These are phyloP conservation scores for Scolecobasidium constrictum DNA, from an alignment of 2,329 filamentous ascomycete species.

Conservation along the genomic window DNA sequence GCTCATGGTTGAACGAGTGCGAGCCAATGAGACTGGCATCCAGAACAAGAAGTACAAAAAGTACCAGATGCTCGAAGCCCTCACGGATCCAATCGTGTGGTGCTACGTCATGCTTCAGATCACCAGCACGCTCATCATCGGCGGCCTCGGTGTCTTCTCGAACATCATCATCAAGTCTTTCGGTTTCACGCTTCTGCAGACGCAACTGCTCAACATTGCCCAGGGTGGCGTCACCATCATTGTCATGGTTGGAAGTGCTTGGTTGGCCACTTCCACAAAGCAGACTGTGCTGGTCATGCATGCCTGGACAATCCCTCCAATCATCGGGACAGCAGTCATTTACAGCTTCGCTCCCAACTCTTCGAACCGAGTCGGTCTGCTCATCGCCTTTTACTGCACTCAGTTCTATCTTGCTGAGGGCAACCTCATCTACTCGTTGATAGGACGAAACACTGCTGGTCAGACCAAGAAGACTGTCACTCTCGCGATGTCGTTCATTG, in stretches of 20 bases:
- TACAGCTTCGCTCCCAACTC: slow-evolving; percentile 13
- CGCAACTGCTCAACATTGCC: slow-evolving; percentile 65
- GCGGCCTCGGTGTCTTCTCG: slow-evolving; percentile 60
- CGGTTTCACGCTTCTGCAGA: slow-evolving; percentile 53
- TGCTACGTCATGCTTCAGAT: slow-evolving; percentile 52
- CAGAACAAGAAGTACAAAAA: slow-evolving; percentile 20
- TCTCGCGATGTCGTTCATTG: slow-evolving; percentile 13
- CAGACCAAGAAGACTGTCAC: slow-evolving; percentile 15
- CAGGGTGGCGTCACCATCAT: slow-evolving; percentile 60
- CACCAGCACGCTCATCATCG: slow-evolving; percentile 62
- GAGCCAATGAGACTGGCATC: slow-evolving; percentile 24
- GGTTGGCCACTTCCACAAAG: slow-evolving; percentile 17
- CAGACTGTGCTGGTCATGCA: slow-evolving; percentile 12
- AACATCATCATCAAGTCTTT: slow-evolving; percentile 63
- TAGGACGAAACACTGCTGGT: slow-evolving; percentile 14
- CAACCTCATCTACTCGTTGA: slow-evolving; percentile 13
- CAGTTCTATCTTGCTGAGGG: slow-evolving; percentile 17
- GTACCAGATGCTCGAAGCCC: slow-evolving; percentile 16
- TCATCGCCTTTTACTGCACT: slow-evolving; percentile 20
- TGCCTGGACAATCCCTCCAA: slow-evolving; percentile 1
- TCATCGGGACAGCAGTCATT: background rate
- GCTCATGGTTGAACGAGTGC: slow-evolving; percentile 24
- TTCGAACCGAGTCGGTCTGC: slow-evolving; percentile 15
- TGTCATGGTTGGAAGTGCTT: slow-evolving; percentile 13
- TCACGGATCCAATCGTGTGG: slow-evolving; percentile 17